Conservation (phyloP, 176 grass and related monocot genomes). For the Musa beccarii region DNA sequence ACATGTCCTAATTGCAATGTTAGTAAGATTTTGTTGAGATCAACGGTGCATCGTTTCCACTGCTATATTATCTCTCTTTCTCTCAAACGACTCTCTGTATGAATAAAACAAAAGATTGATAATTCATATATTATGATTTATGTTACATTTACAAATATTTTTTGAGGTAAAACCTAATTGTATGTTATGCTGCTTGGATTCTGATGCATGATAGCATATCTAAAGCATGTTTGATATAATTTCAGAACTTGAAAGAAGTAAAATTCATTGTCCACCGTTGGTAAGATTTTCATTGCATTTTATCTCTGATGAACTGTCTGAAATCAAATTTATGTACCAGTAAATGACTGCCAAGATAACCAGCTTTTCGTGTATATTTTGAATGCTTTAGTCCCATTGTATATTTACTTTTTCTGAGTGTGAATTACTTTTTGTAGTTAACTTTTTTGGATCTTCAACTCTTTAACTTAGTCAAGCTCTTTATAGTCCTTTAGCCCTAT, state of each 20-base stretch:
- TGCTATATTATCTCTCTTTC: neutral
- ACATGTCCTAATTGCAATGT: conserved; percentile 75
- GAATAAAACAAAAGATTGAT: too few relatives aligned
- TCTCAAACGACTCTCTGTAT: neutral
- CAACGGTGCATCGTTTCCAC: neutral
- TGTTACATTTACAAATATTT: neutral
- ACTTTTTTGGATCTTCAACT: neutral
- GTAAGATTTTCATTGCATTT: neutral
- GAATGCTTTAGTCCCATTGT: neutral
- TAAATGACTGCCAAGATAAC: neutral
- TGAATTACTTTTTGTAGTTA: neutral
- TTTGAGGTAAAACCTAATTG: too few relatives aligned
- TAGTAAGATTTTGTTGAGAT: conserved; percentile 21
- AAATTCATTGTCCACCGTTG: too few relatives aligned
- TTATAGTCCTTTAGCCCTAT: neutral
- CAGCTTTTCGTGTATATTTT: neutral
- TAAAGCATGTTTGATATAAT: neutral
- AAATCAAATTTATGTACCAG: neutral
- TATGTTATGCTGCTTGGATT: neutral
- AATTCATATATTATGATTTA: neutral
- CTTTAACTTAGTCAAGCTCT: neutral
- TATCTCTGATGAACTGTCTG: neutral
- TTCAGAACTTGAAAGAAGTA: neutral
- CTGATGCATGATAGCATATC: neutral
- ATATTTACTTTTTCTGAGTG: neutral